Conservation (phyloP, 306 rosid species). For the Sicyos baderoa region DNA sequence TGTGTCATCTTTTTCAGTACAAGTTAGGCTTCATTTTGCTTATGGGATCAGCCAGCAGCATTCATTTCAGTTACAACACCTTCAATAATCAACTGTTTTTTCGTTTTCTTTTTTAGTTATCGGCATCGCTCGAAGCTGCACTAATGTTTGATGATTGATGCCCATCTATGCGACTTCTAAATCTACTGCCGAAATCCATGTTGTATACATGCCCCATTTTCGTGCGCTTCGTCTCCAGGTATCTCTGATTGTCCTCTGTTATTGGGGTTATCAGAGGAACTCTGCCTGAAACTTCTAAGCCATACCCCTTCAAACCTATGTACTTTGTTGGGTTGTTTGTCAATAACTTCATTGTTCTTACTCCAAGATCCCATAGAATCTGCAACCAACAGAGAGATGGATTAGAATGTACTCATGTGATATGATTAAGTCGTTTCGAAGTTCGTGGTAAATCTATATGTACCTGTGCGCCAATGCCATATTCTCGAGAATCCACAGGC, state of each 20-base stretch:
- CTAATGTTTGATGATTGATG: constrained; percentile 21
- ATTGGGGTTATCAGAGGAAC: constrained; percentile 60
- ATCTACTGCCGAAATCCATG: constrained; percentile 23
- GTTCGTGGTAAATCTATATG: background rate
- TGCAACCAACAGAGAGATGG: constrained; percentile 24
- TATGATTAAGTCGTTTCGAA: background rate
- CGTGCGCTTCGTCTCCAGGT: constrained; percentile 60
- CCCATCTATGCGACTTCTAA: constrained; percentile 17
- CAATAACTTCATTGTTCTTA: constrained; percentile 75
- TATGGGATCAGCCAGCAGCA: background rate
- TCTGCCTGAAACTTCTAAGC: constrained; percentile 62
- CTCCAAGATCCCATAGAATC: constrained; percentile 70
- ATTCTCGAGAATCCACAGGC: constrained; percentile 92
- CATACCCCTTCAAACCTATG: constrained; percentile 77
- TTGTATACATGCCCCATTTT: constrained; percentile 77
- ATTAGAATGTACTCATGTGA: background rate
- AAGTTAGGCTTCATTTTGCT: background rate
- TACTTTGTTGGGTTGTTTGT: constrained; percentile 90
- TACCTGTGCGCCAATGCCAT: constrained; percentile 98
- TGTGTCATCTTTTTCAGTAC: no score
- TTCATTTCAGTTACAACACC: background rate
- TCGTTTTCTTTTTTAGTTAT: background rate
- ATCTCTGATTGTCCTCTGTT: constrained; percentile 62
- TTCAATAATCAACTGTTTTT: no score
- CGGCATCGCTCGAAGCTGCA: background rate